Evolutionary conservation across 495 filamentous ascomycete genomes (phyloP).

Genomic region (Hypoxylon cercidicola): DNA sequence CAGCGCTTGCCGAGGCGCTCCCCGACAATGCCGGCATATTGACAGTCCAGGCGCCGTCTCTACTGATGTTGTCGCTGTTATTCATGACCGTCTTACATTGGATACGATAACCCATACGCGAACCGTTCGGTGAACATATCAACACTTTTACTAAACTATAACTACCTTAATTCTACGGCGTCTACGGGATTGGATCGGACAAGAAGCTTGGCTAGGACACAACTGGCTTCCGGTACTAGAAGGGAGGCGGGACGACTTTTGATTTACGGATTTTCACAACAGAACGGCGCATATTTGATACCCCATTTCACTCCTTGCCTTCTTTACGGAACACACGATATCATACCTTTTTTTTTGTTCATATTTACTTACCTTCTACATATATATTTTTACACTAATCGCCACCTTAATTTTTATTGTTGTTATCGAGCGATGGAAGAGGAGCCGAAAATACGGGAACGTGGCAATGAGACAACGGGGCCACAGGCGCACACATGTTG

Average conservation of each 20-base stretch:
- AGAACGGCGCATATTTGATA: constrained; percentile 39
- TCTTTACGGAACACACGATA: constrained; percentile 8
- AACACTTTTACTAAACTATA: constrained; percentile 1
- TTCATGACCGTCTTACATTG: constrained; percentile 24
- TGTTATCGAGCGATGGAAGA: constrained; percentile 12
- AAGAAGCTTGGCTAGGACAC: constrained; percentile 12
- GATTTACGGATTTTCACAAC: constrained; percentile 32
- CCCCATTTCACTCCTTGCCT: constrained; percentile 27
- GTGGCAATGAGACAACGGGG: not conserved
- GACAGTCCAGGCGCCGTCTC: constrained; percentile 29
- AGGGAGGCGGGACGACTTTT: constrained; percentile 20
- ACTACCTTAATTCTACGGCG: constrained; percentile 37
- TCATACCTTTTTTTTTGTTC: constrained; percentile 14
- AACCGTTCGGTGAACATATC: not conserved
- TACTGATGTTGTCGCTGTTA: constrained; percentile 36
- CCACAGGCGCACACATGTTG: not conserved
- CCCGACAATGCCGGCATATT: constrained; percentile 20
- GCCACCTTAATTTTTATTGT: not conserved
- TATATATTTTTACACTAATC: constrained; percentile 16
- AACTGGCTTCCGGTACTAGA: constrained; percentile 30
- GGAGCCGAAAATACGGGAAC: not conserved
- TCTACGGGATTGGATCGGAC: constrained; percentile 25
- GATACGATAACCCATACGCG: constrained; percentile 17
- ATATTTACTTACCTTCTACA: not conserved
- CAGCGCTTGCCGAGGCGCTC: constrained; percentile 61